phyloP scores from a whole-genome alignment of 2,329 filamentous ascomycete species.

The Gnomoniopsis smithogilvyi region DNA sequence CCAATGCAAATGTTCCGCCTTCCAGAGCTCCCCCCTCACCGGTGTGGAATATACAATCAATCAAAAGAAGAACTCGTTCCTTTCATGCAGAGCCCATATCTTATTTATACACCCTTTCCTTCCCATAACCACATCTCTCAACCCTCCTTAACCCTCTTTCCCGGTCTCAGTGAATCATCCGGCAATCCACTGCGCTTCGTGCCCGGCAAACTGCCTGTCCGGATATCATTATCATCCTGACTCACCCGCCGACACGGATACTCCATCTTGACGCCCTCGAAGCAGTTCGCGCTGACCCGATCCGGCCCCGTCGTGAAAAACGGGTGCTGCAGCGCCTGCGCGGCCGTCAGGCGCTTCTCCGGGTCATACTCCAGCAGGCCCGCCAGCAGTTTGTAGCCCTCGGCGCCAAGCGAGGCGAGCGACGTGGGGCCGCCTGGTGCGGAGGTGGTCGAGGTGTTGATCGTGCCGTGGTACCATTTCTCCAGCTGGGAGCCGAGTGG shows the following conservation, averaged over 20 bases:
- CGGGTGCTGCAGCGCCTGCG: slow-evolving; percentile 82
- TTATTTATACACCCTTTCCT: no score
- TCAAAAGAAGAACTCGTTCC: no score
- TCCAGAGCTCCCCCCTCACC: no score
- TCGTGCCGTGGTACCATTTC: slow-evolving; percentile 73
- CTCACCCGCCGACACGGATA: slow-evolving; percentile 90
- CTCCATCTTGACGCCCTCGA: slow-evolving; percentile 82
- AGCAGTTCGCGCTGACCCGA: slow-evolving; percentile 77
- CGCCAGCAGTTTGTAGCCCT: slow-evolving; percentile 80
- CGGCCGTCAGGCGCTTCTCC: slow-evolving; percentile 79
- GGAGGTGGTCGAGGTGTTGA: slow-evolving; percentile 55
- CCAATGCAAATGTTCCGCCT: no score
- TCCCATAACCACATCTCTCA: slow-evolving; percentile 9
- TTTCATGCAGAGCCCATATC: no score
- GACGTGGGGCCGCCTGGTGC: slow-evolving; percentile 34
- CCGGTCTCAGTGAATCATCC: slow-evolving; percentile 69
- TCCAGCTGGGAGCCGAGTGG: slow-evolving; percentile 57
- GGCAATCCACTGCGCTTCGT: slow-evolving; percentile 85
- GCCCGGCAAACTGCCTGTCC: slow-evolving; percentile 83
- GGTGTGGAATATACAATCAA: no score
- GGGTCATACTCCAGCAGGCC: slow-evolving; percentile 92
- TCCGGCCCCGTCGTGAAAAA: slow-evolving; percentile 75
- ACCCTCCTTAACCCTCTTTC: slow-evolving; percentile 60
- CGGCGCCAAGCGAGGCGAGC: slow-evolving; percentile 62
- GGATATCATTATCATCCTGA: slow-evolving; percentile 93